Evolutionary conservation across 1,139 yeast genomes (phyloP), one percentile per base, ranked within the genome.

Genomic region (Blastobotrys raffinosifermentans): DNA sequence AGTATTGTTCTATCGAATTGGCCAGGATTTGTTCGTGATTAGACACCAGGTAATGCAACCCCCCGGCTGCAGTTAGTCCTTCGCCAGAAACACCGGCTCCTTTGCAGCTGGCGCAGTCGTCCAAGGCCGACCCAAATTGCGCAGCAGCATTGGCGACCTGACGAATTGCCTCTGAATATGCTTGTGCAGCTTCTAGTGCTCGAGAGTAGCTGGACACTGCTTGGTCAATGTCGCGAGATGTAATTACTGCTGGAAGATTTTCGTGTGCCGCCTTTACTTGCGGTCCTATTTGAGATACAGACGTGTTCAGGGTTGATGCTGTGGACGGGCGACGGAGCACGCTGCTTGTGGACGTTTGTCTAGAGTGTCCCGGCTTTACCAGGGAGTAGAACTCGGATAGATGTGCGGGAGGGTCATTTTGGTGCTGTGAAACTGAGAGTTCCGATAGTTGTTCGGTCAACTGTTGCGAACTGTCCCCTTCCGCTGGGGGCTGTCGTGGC

Each of bases 1-100:
- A 76, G 29, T 72, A 67, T 8, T 66, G 55, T 16, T 65, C 62
- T 3, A 85, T 58, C 35, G 78, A 63, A 37, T 76, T 66, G 17
- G 86, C 73, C 45, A 86, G 66, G 6, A 86, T 75, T 45, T 79
- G 79, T 47, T 82, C 81, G 52, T 84, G 93, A 55, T 84, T 84
- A 0, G 93, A 79, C 13, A 84, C 72, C 35, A 86, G 67, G 51
- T 75, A 80, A 50, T 85, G 91, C 41, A 86, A 61, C 1, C 94
- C 94, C 29, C 87, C 83, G 0, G 91, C 85, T 32, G 78, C 73
- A 48, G 76, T 63, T 13, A 85, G 59, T 3, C 87, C 86, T 48
- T 80, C 82, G 1, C 80, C 72, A 0, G 80, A 75, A 17, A 63
- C 61, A 11, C 75, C 80, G 21, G 77, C 69, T 23, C 89, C 87